Evolutionary conservation across 1,284 basidiomycete genomes (phyloP).

Genomic region (Leccinum solheimii): DNA sequence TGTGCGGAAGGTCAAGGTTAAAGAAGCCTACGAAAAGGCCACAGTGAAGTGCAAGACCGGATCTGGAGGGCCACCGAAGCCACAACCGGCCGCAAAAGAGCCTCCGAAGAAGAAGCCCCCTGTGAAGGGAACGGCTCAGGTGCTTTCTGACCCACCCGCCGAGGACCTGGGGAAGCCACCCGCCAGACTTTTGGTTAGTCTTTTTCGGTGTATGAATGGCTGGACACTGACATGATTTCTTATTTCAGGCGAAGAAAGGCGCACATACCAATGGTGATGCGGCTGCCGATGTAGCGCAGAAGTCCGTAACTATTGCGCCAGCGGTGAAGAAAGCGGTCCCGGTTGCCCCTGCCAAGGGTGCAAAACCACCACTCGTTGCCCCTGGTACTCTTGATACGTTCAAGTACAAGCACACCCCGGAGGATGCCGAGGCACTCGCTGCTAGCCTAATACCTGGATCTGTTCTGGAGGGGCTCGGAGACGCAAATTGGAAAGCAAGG

Average conservation of each 20-base stretch:
- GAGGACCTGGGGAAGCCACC: conserved; percentile 45
- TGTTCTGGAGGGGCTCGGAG: conserved; percentile 74
- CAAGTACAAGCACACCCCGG: conserved; percentile 89
- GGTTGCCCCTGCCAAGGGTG: conserved; percentile 44
- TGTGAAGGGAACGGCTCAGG: conserved; percentile 28
- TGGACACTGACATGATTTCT: conserved; percentile 14
- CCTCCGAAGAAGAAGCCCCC: conserved; percentile 47
- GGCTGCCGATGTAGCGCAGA: conserved; percentile 29
- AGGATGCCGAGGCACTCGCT: conserved; percentile 88
- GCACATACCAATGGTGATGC: conserved; percentile 36
- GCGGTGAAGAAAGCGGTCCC: conserved; percentile 49
- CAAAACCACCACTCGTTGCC: conserved; percentile 50
- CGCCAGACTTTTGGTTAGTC: conserved; percentile 48
- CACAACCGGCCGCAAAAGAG: conserved; percentile 42
- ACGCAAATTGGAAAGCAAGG: conserved; percentile 92
- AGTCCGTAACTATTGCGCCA: conserved; percentile 34
- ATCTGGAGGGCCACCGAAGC: conserved; percentile 46
- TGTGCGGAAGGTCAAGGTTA: conserved; percentile 90
- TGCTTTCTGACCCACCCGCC: conserved; percentile 27
- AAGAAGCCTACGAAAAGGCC: conserved; percentile 89
- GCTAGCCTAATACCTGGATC: conserved; percentile 73
- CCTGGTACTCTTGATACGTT: conserved; percentile 75
- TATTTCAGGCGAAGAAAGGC: conserved; percentile 54
- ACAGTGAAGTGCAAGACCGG: conserved; percentile 83
- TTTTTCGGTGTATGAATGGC: background rate